Percentiles rank a stretch among this genome's conserved stretches.
phyloP scores from a whole-genome alignment of 768 basidiomycete species.

The Sarcodon sp. region DNA sequence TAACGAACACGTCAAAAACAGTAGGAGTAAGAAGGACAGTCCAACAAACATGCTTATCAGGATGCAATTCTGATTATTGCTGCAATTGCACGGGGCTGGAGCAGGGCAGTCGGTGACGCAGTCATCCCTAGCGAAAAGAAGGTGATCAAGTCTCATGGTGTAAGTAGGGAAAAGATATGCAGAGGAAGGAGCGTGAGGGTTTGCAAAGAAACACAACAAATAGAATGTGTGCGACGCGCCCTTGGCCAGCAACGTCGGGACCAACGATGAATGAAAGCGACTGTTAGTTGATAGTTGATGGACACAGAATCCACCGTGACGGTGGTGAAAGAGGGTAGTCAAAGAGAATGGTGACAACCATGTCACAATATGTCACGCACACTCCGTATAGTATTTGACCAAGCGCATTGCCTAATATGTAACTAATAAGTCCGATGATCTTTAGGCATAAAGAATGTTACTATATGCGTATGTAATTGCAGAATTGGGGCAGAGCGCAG shows the following conservation, averaged over 20 bases:
- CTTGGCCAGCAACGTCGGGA: background rate
- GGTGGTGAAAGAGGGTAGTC: background rate
- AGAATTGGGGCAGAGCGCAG: too few relatives aligned
- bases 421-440: too few relatives aligned
- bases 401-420: too few relatives aligned
- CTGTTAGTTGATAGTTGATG: too few relatives aligned
- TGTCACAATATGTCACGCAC: background rate
- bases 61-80: conserved; percentile 41
- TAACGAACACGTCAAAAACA: conserved; percentile 1
- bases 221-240: too few relatives aligned
- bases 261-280: background rate
- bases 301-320: too few relatives aligned
- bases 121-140: conserved; percentile 7
- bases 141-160: conserved; percentile 8
- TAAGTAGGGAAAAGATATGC: conserved; percentile 10
- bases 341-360: background rate
- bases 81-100: conserved; percentile 42
- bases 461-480: too few relatives aligned
- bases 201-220: background rate
- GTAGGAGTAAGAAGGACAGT: background rate
- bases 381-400: too few relatives aligned
- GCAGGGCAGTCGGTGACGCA: conserved; percentile 29
- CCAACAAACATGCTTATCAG: conserved; percentile 42
- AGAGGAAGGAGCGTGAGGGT: conserved; percentile 2
- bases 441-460: too few relatives aligned